These are phyloP conservation scores for Fusarium proliferatum DNA, from an alignment of 2,329 filamentous ascomycete genomes.

Conservation along the genomic window DNA sequence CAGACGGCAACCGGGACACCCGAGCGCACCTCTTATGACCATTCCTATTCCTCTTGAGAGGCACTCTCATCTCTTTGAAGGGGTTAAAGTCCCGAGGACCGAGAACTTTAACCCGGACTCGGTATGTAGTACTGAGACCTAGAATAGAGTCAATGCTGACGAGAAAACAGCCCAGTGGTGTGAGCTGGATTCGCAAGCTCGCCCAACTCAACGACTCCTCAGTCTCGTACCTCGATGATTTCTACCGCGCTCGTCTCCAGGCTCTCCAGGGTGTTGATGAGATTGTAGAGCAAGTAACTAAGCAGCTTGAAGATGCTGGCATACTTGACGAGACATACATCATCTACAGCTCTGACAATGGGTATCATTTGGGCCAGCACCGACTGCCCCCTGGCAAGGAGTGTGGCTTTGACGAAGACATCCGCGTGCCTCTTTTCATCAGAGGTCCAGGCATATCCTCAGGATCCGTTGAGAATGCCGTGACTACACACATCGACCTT, in stretches of 20 bases:
- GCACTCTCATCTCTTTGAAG: conserved; percentile 71
- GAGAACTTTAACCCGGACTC: conserved; percentile 73
- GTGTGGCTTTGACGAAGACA: conserved; percentile 69
- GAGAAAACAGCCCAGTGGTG: conserved; percentile 45
- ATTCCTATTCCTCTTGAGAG: conserved; percentile 67
- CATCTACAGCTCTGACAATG: conserved; percentile 70
- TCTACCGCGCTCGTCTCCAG: conserved; percentile 63
- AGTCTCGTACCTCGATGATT: conserved; percentile 61
- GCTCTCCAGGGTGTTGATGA: conserved; percentile 67
- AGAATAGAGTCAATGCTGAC: background rate
- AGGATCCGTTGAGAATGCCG: conserved; percentile 53
- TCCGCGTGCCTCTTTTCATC: conserved; percentile 67
- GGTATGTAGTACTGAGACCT: conserved; percentile 47
- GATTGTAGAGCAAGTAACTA: conserved; percentile 60
- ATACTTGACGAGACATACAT: conserved; percentile 71
- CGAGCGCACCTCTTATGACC: conserved; percentile 15
- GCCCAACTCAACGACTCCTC: conserved; percentile 54
- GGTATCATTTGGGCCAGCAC: conserved; percentile 70
- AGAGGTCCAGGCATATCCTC: conserved; percentile 64
- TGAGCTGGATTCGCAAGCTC: conserved; percentile 60
- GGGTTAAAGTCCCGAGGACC: conserved; percentile 69
- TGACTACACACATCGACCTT: conserved; percentile 72
- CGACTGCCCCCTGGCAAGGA: conserved; percentile 68
- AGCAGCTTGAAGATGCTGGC: conserved; percentile 60
- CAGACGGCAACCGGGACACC: background rate